Evolutionary conservation across 225 moss, liverwort and hornwort species (phyloP).

Genomic region (Bryoerythrophyllum caledonicum): DNA sequence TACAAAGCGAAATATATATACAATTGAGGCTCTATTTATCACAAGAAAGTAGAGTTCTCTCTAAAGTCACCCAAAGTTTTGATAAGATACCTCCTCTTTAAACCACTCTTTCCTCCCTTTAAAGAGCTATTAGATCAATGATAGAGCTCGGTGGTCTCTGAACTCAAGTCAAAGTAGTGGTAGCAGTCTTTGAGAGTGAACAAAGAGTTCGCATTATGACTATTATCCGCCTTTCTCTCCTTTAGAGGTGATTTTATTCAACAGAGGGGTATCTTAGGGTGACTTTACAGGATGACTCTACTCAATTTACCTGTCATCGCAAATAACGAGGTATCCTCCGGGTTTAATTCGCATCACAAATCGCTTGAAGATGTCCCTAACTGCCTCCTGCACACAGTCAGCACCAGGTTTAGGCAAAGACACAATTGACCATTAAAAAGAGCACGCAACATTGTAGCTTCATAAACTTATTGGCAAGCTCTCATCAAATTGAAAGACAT

Average conservation of each 20-base stretch:
- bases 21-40: neutral
- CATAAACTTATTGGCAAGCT: neutral
- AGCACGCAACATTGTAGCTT: neutral
- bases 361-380: conserved; percentile 69
- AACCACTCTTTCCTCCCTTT: too few species aligned
- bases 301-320: conserved; percentile 70
- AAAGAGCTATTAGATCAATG: too few species aligned
- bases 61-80: too few species aligned
- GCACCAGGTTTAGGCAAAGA: neutral
- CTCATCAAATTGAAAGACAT: conserved; percentile 1
- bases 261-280: too few species aligned
- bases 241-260: too few species aligned
- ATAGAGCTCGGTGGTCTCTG: too few species aligned
- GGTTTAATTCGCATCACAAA: conserved; percentile 74
- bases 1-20: neutral
- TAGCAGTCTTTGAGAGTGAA: too few species aligned
- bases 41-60: neutral
- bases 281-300: too few species aligned
- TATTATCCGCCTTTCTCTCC: too few species aligned
- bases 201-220: too few species aligned
- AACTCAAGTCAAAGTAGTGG: too few species aligned
- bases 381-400: conserved; percentile 59
- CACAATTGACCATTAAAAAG: neutral
- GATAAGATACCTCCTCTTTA: too few species aligned
- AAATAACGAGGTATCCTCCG: conserved; percentile 73